These are phyloP conservation scores for Pezicula rhizophila DNA, from an alignment of 2,329 filamentous ascomycete genomes.

Conservation along the genomic window DNA sequence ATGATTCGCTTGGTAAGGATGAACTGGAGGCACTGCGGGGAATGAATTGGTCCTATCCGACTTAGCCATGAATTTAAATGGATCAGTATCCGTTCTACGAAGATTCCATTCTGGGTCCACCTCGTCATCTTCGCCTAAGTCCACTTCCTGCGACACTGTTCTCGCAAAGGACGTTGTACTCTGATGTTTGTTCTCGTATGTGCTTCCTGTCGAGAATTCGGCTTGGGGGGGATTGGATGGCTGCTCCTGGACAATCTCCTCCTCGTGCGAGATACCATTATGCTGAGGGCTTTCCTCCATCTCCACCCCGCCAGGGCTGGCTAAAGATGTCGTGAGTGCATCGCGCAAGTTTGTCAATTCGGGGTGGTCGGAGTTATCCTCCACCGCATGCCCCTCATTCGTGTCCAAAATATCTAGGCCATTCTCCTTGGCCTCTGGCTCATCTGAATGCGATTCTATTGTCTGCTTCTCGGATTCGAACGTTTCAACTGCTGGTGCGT, in stretches of 20 bases:
- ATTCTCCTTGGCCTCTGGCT: not conserved
- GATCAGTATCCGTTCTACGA: conserved; percentile 46
- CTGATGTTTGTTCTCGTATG: conserved; percentile 44
- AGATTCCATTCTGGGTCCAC: conserved; percentile 46
- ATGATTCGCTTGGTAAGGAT: conserved; percentile 22
- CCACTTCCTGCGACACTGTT: conserved; percentile 57
- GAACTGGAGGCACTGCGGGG: conserved; percentile 45
- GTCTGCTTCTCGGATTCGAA: not conserved
- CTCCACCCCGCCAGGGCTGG: conserved; percentile 21
- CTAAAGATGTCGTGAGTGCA: conserved; percentile 21
- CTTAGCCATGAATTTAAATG: conserved; percentile 53
- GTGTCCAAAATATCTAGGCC: not conserved
- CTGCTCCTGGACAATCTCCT: conserved; percentile 8
- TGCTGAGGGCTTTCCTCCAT: conserved; percentile 19
- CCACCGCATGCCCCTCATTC: not conserved
- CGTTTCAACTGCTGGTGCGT: conserved; percentile 3
- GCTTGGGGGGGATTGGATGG: conserved; percentile 5
- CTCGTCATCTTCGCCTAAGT: conserved; percentile 52
- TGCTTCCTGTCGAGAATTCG: conserved; percentile 18
- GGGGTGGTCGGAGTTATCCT: conserved; percentile 13
- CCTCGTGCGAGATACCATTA: conserved; percentile 10
- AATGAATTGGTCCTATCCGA: conserved; percentile 59
- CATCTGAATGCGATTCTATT: not conserved
- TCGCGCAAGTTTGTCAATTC: conserved; percentile 18
- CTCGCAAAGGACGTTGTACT: conserved; percentile 59